These are phyloP conservation scores for Trichoderma sp. DNA, from an alignment of 2,329 filamentous ascomycete species.

Conservation along the genomic window DNA sequence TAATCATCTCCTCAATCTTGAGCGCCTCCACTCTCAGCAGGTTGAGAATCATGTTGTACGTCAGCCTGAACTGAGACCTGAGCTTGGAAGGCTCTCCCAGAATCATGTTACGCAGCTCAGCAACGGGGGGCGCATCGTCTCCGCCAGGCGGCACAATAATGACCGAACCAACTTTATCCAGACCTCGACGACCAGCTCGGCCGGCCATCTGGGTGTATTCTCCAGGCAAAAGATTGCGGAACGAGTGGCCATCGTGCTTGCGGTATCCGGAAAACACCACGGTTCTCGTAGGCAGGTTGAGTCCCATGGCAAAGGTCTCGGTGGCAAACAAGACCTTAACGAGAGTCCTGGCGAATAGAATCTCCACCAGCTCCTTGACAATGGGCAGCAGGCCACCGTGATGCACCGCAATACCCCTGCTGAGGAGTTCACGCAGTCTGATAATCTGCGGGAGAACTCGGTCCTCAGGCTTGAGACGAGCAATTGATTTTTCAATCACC, in stretches of 20 bases:
- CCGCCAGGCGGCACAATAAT: conserved; percentile 84
- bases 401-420: conserved; percentile 90
- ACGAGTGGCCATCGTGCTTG: conserved; percentile 91
- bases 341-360: conserved; percentile 89
- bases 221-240: conserved; percentile 86
- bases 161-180: conserved; percentile 90
- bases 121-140: conserved; percentile 85
- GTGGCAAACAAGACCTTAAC: conserved; percentile 98
- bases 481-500: conserved; percentile 93
- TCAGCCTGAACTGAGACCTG: conserved; percentile 91
- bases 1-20: conserved; percentile 99
- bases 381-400: conserved; percentile 94
- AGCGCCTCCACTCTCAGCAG: conserved; percentile 90
- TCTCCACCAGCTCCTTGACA: conserved; percentile 96
- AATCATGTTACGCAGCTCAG: conserved; percentile 87
- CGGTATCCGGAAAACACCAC: conserved; percentile 97
- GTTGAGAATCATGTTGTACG: conserved; percentile 99
- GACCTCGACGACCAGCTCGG: conserved; percentile 85
- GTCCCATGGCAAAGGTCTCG: conserved; percentile 97
- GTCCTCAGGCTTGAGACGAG: conserved; percentile 87
- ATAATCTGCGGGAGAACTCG: conserved; percentile 88
- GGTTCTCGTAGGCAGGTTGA: conserved; percentile 92
- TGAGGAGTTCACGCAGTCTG: conserved; percentile 79
- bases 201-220: conserved; percentile 99
- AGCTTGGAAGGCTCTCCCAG: conserved; percentile 93